Conservation (phyloP, 495 filamentous ascomycete genomes). For the Daldinia concentrica region DNA sequence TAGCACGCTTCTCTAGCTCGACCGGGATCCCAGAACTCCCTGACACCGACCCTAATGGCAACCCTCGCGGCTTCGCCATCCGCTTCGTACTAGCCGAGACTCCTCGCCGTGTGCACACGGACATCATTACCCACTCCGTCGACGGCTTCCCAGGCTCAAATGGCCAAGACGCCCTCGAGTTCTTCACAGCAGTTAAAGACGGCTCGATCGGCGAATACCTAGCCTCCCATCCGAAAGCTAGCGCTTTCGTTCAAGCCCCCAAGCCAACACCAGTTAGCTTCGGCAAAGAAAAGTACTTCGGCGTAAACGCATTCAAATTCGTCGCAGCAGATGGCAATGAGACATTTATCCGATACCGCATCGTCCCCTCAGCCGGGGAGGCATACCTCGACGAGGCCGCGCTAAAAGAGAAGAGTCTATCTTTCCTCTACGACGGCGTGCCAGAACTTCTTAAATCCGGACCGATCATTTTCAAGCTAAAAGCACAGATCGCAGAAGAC, state of each 20-base stretch:
- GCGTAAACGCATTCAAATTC: conserved; percentile 62
- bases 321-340: conserved; percentile 51
- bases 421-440: conserved; percentile 59
- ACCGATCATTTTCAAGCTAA: conserved; percentile 55
- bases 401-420: conserved; percentile 44
- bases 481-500: conserved; percentile 60
- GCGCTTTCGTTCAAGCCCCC: conserved; percentile 55
- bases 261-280: conserved; percentile 61
- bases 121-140: conserved; percentile 63
- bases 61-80: conserved; percentile 61
- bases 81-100: conserved; percentile 57
- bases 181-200: conserved; percentile 52
- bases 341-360: conserved; percentile 57
- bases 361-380: conserved; percentile 54
- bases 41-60: conserved; percentile 58
- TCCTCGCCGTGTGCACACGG: conserved; percentile 59
- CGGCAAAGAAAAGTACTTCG: conserved; percentile 55
- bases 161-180: conserved; percentile 58
- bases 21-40: conserved; percentile 62
- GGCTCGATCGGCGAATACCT: conserved; percentile 53
- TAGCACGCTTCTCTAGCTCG: conserved; percentile 62
- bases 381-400: conserved; percentile 48
- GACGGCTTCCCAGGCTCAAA: conserved; percentile 59
- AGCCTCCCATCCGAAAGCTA: conserved; percentile 51
- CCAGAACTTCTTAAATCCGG: conserved; percentile 40